A percentile compares a stretch with the other conserved stretches of the same genome.
phyloP scores from a whole-genome alignment of 805 yeast species.

The Lachancea waltii region DNA sequence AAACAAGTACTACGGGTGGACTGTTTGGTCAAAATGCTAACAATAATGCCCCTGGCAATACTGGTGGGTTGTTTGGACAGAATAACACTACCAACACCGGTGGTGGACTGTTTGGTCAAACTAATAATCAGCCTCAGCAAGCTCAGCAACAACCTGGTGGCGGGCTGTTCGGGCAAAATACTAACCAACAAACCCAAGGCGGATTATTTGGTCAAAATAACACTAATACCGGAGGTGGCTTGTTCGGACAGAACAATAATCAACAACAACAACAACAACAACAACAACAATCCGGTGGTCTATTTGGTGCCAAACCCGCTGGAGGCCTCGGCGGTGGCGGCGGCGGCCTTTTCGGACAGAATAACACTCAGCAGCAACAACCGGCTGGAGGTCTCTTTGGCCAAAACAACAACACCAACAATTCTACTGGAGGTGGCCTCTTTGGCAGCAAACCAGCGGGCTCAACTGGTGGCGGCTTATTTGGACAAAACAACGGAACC shows the following conservation, averaged over 20 bases:
- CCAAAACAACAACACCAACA: slow-evolving; percentile 18
- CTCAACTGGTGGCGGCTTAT: slow-evolving; percentile 23
- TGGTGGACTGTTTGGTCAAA: slow-evolving; percentile 34
- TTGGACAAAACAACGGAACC: slow-evolving; percentile 24
- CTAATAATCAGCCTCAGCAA: slow-evolving; percentile 14
- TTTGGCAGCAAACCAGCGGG: slow-evolving; percentile 30
- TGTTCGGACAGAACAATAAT: slow-evolving; percentile 31
- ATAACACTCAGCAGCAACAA: slow-evolving; percentile 12
- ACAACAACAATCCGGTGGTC: slow-evolving; percentile 19
- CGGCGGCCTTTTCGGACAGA: slow-evolving; percentile 37
- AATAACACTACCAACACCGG: slow-evolving; percentile 25
- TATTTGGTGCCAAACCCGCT: slow-evolving; percentile 39
- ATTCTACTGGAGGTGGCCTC: slow-evolving; percentile 24
- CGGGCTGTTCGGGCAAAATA: slow-evolving; percentile 37
- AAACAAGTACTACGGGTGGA: slow-evolving; percentile 25
- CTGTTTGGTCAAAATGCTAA: slow-evolving; percentile 27
- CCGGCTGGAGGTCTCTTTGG: slow-evolving; percentile 39
- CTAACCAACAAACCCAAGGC: slow-evolving; percentile 14
- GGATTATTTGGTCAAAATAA: slow-evolving; percentile 20
- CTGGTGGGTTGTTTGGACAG: slow-evolving; percentile 36
- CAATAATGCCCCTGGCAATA: slow-evolving; percentile 15
- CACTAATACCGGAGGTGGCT: slow-evolving; percentile 12
- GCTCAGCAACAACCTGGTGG: slow-evolving; percentile 25
- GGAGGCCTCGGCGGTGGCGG: slow-evolving; percentile 18
- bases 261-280: slow-evolving; percentile 21